Base-by-base conservation (phyloP, 306 rosid species). In the Fragaria ananassa region DNA sequence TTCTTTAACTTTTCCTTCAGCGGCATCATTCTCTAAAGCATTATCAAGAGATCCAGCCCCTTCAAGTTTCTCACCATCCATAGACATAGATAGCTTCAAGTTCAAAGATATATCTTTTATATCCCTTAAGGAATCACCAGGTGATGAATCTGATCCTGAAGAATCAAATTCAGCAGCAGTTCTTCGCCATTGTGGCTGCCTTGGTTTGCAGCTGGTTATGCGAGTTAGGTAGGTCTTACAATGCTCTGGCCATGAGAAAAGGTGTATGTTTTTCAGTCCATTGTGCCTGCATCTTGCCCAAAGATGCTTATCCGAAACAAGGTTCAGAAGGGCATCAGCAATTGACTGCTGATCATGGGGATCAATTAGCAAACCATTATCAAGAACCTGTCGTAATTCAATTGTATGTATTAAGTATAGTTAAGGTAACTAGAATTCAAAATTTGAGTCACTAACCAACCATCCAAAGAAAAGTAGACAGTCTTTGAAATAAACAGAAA, bases 221-320 rank as follows among this genome's bases (percentile, higher is more conserved):
- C 88, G 82, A 49, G 88, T 75, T 74, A 87, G 68, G 80, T 87
- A 87, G 18, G 82, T 85, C 81, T 82, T 87, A 35, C 88, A 87
- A 76, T 87, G 91, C 85, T 82, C 87, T 0, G 86, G 88, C 90
- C 90, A 87, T 62, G 90, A 87, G 57, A 84, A 87, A 49, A 87
- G 88, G 78, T 84, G 88, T 71, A 87, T 82, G 65, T 88, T 88
- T 82, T 88, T 88, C 70, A 88, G 79, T 37, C 92, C 92, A 72
- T 82, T 86, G 78, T 86, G 88, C 79, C 89, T 74, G 78, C 88
- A 88, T 75, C 78, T 86, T 34, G 86, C 83, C 92, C 92, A 88
- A 75, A 88, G 86, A 21, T 88, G 92, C 75, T 88, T 88, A 60
- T 88, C 88, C 11, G 88, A 82, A 86, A 88, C 92, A 79, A 88